Base-by-base conservation (phyloP, 2,329 filamentous ascomycete species). In the Fusarium sororula region DNA sequence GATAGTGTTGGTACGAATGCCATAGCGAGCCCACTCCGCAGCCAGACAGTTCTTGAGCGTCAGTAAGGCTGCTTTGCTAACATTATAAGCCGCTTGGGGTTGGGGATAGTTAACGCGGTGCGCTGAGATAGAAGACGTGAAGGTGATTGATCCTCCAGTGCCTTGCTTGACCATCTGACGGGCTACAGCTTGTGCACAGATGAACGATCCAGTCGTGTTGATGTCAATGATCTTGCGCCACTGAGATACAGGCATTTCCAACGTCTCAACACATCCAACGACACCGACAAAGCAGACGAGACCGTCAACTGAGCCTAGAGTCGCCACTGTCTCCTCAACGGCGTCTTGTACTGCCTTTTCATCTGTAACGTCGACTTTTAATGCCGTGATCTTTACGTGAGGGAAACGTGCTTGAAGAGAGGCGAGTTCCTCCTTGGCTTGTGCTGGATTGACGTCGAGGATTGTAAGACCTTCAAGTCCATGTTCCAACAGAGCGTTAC, bases 11-110 rank as follows among this genome's bases (percentile, higher is more conserved):
- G 51, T 55, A 14, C 51, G 35, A 39, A 55, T 55, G 35, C 51
- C 51, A n/a, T 55, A 55, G 3, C 51, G 51, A 28, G 51, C 51
- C 51, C 51, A 55, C 24, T 55, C 51, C 11, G 51, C 51, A 9
- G 51, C 51, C 20, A 55, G 24, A 13, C 51, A 55, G 14, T 55
- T 55, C 24, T 41, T 55, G 3, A 55, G 35, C 3, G 35, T 28
- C 20, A 55, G 10, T 3, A 55, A 41, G 4, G 35, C 51, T n/a
- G 51, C 35, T 4, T 55, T 55, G 11, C 51, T 55, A 4, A 55
- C 51, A 38, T 55, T 55, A 14, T 55, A 55, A 28, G 51, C 51
- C 3, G 51, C 35, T 28, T 55, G 51, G 20, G 51, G 51, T 4
- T 55, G 51, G 3, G 51, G 51, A 14, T 55, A 55, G 15, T 55